Conservation (phyloP, 192 early-diverging fungal genomes). For the Gryganskiella cystojenkinii region DNA sequence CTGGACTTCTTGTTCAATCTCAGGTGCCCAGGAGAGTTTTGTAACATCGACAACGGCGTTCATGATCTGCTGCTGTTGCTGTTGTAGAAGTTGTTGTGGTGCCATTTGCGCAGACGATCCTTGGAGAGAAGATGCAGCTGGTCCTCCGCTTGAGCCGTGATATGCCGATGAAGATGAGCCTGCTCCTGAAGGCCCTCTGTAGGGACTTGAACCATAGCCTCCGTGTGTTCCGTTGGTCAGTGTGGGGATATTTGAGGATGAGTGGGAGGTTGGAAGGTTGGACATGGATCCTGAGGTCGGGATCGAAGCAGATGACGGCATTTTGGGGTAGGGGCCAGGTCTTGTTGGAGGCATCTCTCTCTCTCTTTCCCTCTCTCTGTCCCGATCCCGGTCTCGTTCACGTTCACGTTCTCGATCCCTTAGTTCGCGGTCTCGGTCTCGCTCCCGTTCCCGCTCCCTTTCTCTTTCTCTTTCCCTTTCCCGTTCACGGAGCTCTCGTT, state of each 20-base stretch:
- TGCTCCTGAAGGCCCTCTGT: conserved; percentile 14
- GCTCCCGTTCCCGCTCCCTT: conserved; percentile 3
- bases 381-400: conserved; percentile 19
- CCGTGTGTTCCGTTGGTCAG: neutral
- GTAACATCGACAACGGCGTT: conserved; percentile 43
- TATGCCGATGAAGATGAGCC: conserved; percentile 6
- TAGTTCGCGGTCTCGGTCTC: conserved; percentile 22
- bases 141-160: neutral
- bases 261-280: conserved; percentile 1
- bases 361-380: neutral
- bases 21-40: conserved; percentile 46
- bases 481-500: conserved; percentile 30
- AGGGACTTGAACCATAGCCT: conserved; percentile 20
- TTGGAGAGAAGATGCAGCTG: neutral
- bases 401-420: conserved; percentile 23
- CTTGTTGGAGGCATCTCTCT: conserved; percentile 1
- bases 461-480: conserved; percentile 37
- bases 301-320: conserved; percentile 8
- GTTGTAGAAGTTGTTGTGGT: conserved; percentile 42
- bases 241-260: conserved; percentile 4
- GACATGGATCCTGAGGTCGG: neutral
- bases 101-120: conserved; percentile 25
- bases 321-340: conserved; percentile 8
- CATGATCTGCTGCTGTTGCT: conserved; percentile 53
- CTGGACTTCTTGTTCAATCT: conserved; percentile 41